phyloP scores from a whole-genome alignment of 2,329 filamentous ascomycete genomes.

The Pseudogymnoascus sp. region DNA sequence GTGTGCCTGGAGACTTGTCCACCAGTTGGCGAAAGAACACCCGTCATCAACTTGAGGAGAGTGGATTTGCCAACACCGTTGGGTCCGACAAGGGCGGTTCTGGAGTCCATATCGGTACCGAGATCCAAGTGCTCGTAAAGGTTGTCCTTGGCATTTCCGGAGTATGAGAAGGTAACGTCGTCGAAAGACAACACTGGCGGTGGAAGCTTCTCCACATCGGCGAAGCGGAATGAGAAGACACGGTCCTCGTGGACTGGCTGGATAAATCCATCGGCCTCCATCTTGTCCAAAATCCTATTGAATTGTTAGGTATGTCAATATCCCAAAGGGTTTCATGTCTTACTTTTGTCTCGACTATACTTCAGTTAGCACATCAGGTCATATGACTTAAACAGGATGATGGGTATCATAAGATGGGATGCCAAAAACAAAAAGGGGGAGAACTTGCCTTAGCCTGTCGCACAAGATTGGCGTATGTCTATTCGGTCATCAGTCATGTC shows the following conservation, averaged over 20 bases:
- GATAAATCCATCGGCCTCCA: constrained; percentile 99
- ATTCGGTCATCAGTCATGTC: not conserved
- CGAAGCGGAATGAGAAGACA: constrained; percentile 96
- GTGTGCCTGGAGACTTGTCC: constrained; percentile 87
- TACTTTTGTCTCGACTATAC: constrained; percentile 72
- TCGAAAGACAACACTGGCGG: constrained; percentile 95
- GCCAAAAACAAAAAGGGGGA: not conserved
- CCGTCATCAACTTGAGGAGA: constrained; percentile 90
- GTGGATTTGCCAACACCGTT: constrained; percentile 99
- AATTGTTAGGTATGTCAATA: not conserved
- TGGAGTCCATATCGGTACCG: constrained; percentile 99
- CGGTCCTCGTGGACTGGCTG: constrained; percentile 78
- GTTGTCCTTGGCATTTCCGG: constrained; percentile 79
- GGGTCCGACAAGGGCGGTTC: constrained; percentile 91
- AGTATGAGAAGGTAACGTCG: constrained; percentile 97
- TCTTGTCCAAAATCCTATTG: constrained; percentile 86
- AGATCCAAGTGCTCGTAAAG: constrained; percentile 95
- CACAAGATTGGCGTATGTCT: constrained; percentile 96
- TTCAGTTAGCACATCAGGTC: not conserved
- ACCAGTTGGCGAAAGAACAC: constrained; percentile 77
- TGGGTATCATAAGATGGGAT: not conserved
- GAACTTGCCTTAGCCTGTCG: constrained; percentile 69
- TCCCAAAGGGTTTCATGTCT: not conserved
- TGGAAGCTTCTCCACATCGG: constrained; percentile 98
- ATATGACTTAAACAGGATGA: not conserved